phyloP scores from a whole-genome alignment of 2,329 filamentous ascomycete species.

The Domatiomyces catenatus region DNA sequence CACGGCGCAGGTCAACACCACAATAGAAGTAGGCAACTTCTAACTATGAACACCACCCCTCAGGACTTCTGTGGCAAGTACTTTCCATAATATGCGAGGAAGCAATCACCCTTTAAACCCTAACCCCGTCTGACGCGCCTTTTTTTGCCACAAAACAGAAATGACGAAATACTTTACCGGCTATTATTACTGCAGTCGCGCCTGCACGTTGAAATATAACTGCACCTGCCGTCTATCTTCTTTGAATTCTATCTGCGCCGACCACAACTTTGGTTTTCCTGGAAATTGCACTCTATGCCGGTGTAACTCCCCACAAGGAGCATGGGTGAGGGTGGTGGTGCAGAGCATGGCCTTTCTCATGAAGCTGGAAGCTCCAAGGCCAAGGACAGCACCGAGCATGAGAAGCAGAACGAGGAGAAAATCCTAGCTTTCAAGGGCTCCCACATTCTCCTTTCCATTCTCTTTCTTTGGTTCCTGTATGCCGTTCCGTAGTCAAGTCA shows the following conservation, averaged over 20 bases:
- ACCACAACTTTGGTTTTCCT: constrained; percentile 1
- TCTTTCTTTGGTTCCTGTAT: constrained; percentile 17
- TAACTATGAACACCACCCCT: no score
- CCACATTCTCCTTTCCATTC: constrained; percentile 13
- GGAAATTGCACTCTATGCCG: constrained; percentile 1
- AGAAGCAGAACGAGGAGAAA: constrained; percentile 6
- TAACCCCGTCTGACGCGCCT: no score
- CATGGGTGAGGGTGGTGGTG: constrained; percentile 1
- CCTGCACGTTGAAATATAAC: background rate
- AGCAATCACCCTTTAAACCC: no score
- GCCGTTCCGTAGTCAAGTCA: background rate
- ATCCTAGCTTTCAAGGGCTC: constrained; percentile 16
- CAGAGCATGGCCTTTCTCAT: constrained; percentile 1
- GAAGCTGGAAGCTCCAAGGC: background rate
- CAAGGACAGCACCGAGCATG: background rate
- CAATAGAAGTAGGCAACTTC: no score
- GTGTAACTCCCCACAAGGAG: constrained; percentile 1
- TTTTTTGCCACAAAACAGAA: no score
- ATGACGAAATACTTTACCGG: background rate
- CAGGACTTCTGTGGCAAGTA: no score
- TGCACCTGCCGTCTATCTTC: background rate
- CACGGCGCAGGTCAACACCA: no score
- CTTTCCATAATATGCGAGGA: no score
- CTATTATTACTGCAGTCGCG: background rate
- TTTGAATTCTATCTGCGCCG: background rate